Evolutionary conservation across 2,329 filamentous ascomycete genomes (phyloP), one percentile per base, ranked within the genome.

Genomic region (Metarhizium robertsii): DNA sequence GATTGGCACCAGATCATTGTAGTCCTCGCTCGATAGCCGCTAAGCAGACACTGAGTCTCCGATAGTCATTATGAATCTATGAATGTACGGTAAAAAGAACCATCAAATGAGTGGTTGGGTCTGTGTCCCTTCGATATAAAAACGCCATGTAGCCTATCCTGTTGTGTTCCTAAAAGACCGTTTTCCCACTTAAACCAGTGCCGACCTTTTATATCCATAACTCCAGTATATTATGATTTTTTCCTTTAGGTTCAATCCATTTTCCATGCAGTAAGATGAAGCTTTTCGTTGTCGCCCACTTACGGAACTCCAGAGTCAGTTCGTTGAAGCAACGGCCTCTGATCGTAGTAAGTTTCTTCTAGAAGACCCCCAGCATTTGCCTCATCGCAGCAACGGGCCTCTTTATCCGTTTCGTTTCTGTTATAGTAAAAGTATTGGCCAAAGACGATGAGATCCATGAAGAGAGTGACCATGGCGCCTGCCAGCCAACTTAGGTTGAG

Each of bases 401-500:
- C 57, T 5, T 59, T 64, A 6, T 64, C 60, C 3, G 62, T 61
- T 3, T 67, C 65, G 0, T 68, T 64, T 6, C 73, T 69, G 3
- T 73, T 73, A 69, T 97, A 97, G 66, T 95, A 69, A 68, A 95
- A 96, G 67, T 95, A 96, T 71, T 97, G 92, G 11, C 83, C 81
- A 70, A 96, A 96, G 3, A 97, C 94, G 32, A 80, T 83, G 67
- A 92, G 76, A 71, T 97, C 94, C 60, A 97, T 73, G 55, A 94
- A 72, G 55, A 97, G 73, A 2, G 92, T 96, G 1, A 95, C 91
- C 51, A 94, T 77, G 67, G 92, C 96, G 1, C 94, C 94, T 3
- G 91, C 77, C 57, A 99, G 66, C 94, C 94, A 99, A 61, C 87
- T 92, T 34, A 90, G 73, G 69, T 97, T 99, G 38, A 97, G 88